Base-by-base conservation (phyloP, 2,329 filamentous ascomycete genomes). In the Penicillium griseofulvum region DNA sequence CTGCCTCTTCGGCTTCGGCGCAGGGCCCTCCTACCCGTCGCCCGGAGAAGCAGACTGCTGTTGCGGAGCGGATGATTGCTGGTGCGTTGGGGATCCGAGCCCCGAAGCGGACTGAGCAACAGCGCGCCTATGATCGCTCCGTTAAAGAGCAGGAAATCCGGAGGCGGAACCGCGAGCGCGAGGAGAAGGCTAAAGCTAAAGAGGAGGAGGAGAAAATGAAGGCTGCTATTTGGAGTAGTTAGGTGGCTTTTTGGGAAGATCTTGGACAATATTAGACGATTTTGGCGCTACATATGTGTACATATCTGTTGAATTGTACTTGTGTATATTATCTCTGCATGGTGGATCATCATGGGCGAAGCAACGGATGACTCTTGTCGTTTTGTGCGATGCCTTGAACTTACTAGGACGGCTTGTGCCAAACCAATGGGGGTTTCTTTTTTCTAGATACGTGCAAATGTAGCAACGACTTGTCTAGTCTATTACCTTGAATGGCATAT, bases 1-100 rank as follows among this genome's bases (percentile, higher is more conserved):
- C 55, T 37, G 22, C 46, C 26, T 58, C 66, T 10, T 49, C 62
- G 26, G 63, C 51, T 50, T 50, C 48, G 50, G 61, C 54, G 46
- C 59, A 52, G 49, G 60, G 24, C 33, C 48, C 58, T 14, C 56
- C 65, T 8, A 44, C 63, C 10, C 66, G 68, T 14, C 78, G 89
- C 37, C 93, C 91, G 0, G 92, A 96, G 75, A 99, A 96, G 80
- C 95, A 92, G 59, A 95, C 95, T 58, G 90, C 91, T 0, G 91
- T 96, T 37, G 94, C 94, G 5, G 84, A 89, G 58, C 81, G 94
- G 56, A 82, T 99, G 83, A 97, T 99, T 71, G 91, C 91, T 0
- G 89, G 89, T 4, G 91, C 90, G 0, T 77, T 97, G 62, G 94
- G 94, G 0, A 83, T 97, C 52, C 85, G 87, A 67, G 85, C 87